Conservation (phyloP, 108 stramenopile genomes). For the Epipyxis sp. region DNA sequence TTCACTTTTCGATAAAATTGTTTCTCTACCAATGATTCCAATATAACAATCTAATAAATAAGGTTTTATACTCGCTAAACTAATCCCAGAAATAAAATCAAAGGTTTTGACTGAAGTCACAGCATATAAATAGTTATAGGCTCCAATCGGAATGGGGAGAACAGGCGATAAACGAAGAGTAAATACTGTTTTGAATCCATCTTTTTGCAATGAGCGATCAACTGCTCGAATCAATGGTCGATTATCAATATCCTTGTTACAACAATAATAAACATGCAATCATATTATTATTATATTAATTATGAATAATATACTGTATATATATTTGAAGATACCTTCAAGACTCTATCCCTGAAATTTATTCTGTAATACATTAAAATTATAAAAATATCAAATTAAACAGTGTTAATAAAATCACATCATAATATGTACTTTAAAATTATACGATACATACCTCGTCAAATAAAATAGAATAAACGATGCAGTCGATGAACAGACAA, state of each 20-base stretch:
- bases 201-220: slow-evolving; percentile 79
- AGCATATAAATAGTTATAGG: slow-evolving; percentile 87
- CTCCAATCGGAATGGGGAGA: slow-evolving; percentile 82
- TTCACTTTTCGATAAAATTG: too few species aligned
- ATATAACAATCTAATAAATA: slow-evolving; percentile 68
- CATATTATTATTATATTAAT: too few species aligned
- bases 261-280: too few species aligned
- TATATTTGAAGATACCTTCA: too few species aligned
- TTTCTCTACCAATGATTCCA: neutral
- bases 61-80: slow-evolving; percentile 81
- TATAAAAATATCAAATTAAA: neutral
- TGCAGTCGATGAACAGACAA: slow-evolving; percentile 28
- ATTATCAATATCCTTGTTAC: slow-evolving; percentile 35
- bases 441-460: neutral
- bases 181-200: slow-evolving; percentile 80
- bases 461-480: neutral
- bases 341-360: too few species aligned
- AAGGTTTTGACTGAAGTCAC: slow-evolving; percentile 66
- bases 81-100: slow-evolving; percentile 80
- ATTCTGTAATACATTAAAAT: slow-evolving; percentile 30
- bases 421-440: neutral
- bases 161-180: slow-evolving; percentile 83
- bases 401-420: neutral
- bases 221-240: slow-evolving; percentile 72
- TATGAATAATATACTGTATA: too few species aligned